phyloP scores from a whole-genome alignment of 2,329 filamentous ascomycete species.

The Rhynchosporium secalis region DNA sequence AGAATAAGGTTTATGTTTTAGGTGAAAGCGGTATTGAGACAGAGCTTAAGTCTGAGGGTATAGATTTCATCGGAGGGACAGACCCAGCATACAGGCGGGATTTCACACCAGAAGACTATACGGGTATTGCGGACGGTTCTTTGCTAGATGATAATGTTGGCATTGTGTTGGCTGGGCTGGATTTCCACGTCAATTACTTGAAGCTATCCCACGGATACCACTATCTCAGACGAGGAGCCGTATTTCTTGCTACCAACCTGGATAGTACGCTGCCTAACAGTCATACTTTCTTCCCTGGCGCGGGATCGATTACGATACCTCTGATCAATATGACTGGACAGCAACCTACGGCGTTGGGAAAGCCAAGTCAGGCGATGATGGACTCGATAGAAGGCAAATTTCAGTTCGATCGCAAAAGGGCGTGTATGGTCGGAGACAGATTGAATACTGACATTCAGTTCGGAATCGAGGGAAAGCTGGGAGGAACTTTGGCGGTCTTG shows the following conservation, averaged over 20 bases:
- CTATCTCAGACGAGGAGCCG: conserved; percentile 78
- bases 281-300: conserved; percentile 84
- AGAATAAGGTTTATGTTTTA: conserved; percentile 92
- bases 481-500: conserved; percentile 86
- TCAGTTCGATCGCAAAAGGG: conserved; percentile 75
- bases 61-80: conserved; percentile 83
- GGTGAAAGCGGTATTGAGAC: conserved; percentile 90
- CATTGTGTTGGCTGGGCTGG: conserved; percentile 83
- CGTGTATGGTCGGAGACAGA: conserved; percentile 95
- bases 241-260: conserved; percentile 89
- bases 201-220: conserved; percentile 84
- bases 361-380: conserved; percentile 99
- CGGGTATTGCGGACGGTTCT: conserved; percentile 71
- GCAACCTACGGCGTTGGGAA: conserved; percentile 79
- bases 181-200: conserved; percentile 94
- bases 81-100: conserved; percentile 76
- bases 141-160: conserved; percentile 85
- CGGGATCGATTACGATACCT: conserved; percentile 78
- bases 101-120: conserved; percentile 78
- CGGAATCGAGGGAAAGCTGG: conserved; percentile 84
- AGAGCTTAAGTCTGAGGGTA: conserved; percentile 76
- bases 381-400: conserved; percentile 97
- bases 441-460: conserved; percentile 96
- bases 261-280: conserved; percentile 86
- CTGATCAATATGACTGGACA: conserved; percentile 70